Conservation (phyloP, 2,329 filamentous ascomycete genomes). For the Alternaria alternata region DNA sequence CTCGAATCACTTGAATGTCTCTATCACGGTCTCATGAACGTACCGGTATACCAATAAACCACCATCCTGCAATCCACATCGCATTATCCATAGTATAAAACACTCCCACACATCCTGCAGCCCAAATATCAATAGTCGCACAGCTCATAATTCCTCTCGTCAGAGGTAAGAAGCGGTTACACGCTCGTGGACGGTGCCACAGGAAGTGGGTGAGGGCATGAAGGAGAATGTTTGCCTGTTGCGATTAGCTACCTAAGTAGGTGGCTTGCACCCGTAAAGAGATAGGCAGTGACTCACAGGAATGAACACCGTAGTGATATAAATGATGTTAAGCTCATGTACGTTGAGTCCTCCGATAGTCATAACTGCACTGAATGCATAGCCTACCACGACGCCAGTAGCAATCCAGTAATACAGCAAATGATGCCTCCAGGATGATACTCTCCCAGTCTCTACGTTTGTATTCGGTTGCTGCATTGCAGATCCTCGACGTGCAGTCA, state of each 20-base stretch:
- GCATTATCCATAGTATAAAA: neutral
- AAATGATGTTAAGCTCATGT: neutral
- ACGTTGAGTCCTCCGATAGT: neutral
- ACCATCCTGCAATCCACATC: conserved; percentile 8
- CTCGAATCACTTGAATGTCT: neutral
- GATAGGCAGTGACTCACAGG: neutral
- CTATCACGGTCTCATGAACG: neutral
- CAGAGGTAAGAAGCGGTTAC: neutral
- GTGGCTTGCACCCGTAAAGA: neutral
- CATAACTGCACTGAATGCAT: neutral
- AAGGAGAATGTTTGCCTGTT: conserved; percentile 2
- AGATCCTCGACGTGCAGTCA: neutral
- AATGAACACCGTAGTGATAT: conserved; percentile 1
- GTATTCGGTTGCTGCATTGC: neutral
- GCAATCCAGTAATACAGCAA: neutral
- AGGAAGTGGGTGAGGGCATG: conserved; percentile 1
- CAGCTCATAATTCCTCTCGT: neutral
- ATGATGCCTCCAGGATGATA: neutral
- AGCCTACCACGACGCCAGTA: neutral
- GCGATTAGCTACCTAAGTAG: neutral
- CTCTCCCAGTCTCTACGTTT: neutral
- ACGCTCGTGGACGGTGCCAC: conserved; percentile 1
- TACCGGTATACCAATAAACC: conserved; percentile 12
- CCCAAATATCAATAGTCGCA: neutral
- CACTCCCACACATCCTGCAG: neutral